Conservation (phyloP, 768 basidiomycete genomes). For the Leucosporidium scottii region DNA sequence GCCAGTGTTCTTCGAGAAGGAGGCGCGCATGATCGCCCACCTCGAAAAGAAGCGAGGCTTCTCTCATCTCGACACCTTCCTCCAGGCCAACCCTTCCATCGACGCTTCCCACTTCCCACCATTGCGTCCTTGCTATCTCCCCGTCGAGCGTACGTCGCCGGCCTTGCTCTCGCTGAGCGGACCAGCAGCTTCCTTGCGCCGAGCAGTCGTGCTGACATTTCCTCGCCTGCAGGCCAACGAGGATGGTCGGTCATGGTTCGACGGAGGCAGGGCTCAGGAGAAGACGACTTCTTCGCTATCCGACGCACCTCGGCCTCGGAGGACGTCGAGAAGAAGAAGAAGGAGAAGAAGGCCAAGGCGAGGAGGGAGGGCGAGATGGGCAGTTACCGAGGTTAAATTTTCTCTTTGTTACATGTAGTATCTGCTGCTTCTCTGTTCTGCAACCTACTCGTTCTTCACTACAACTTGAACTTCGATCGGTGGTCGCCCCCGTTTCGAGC, state of each 20-base stretch:
- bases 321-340: neutral
- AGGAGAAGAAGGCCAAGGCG: neutral
- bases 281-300: too few relatives aligned
- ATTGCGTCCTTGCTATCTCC: constrained; percentile 18
- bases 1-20: constrained; percentile 29
- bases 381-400: too few relatives aligned
- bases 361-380: neutral
- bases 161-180: neutral
- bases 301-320: neutral
- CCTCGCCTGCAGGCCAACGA: neutral
- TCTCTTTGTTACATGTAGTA: neutral
- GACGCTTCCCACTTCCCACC: neutral
- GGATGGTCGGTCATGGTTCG: constrained; percentile 25
- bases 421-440: neutral
- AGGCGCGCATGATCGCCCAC: constrained; percentile 11
- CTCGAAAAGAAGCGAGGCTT: constrained; percentile 27
- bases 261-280: neutral
- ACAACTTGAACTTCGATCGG: neutral
- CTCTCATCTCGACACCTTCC: constrained; percentile 11
- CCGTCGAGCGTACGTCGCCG: neutral
- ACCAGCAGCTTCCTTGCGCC: neutral
- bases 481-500: neutral
- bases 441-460: neutral
- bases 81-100: neutral
- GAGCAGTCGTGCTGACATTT: neutral